phyloP scores from a whole-genome alignment of 2,329 filamentous ascomycete genomes.

The Diplocarpon mali region DNA sequence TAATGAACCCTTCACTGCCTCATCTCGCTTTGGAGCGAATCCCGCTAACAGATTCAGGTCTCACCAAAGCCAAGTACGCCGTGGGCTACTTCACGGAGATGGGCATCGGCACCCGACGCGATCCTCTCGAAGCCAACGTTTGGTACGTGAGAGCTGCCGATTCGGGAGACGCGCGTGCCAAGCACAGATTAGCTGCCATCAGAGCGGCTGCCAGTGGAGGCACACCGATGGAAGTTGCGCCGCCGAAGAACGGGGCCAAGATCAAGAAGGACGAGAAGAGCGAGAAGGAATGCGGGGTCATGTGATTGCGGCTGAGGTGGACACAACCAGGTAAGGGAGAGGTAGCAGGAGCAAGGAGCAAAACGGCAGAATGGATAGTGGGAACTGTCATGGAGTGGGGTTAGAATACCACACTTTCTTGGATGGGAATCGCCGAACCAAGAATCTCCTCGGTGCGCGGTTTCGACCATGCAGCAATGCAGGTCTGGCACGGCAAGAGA shows the following conservation, averaged over 20 bases:
- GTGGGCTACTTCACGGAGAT: constrained; percentile 97
- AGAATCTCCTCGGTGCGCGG: too few relatives aligned
- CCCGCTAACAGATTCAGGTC: constrained; percentile 14
- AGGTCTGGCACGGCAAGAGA: too few relatives aligned
- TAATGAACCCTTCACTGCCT: constrained; percentile 41
- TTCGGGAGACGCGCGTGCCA: constrained; percentile 80
- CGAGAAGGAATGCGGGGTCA: constrained; percentile 23
- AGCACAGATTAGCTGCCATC: constrained; percentile 77
- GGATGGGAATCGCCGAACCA: too few relatives aligned
- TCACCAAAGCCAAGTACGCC: constrained; percentile 71
- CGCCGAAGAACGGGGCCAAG: constrained; percentile 20
- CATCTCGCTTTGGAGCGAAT: too few relatives aligned
- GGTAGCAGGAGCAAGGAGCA: not conserved
- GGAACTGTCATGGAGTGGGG: too few relatives aligned
- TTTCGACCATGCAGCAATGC: too few relatives aligned
- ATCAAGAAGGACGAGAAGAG: constrained; percentile 21
- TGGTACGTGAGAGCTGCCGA: constrained; percentile 98
- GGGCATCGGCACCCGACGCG: constrained; percentile 89
- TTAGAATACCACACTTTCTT: too few relatives aligned
- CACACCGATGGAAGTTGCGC: constrained; percentile 24
- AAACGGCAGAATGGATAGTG: not conserved
- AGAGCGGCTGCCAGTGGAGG: constrained; percentile 58
- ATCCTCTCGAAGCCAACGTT: constrained; percentile 92
- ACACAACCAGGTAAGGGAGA: not conserved
- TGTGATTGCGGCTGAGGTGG: constrained; percentile 13